Base-by-base conservation (phyloP, 495 filamentous ascomycete genomes). In the Penicillium argentinense region DNA sequence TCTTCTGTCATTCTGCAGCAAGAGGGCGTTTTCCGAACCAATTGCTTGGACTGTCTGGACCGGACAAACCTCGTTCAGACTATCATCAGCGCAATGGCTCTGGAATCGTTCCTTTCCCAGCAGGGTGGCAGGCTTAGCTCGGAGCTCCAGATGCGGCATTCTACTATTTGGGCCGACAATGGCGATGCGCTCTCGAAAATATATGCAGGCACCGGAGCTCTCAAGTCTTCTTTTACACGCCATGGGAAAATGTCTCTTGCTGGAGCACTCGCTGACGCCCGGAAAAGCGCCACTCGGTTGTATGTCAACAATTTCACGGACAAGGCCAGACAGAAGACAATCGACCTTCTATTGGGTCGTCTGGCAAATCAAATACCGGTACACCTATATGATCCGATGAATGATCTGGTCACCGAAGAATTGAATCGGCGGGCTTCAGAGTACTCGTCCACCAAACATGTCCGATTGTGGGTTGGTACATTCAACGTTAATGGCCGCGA, bases 261-360 rank as follows among this genome's bases (percentile, higher is more conserved):
- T 6, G 93, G 93, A 16, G 89, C 89, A n/a, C 80, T 98, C 43
- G 91, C 93, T 34, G 93, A 98, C 69, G 88, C 88, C 3, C 82
- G 95, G 22, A 98, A 98, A 68, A 95, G 88, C 57, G 92, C 91
- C 5, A 91, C 91, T 17, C 78, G 93, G 24, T 75, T 96, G 41
- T 97, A 97, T 63, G 88, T 96, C 64, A 98, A 97, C 61, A 98
- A 96, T 56, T 98, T 98, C 55, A 81, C 88, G 1, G 93, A 98
- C 61, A 96, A 96, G 56, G 85, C 85, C 12, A 78, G 90, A 41
- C 93, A 98, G 61, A 91, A 87, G 49, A 97, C 89, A 3, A 97
- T 98, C 36, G 93, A 98, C 64, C 82, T 92, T 53, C 75, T 98
- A 17, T 69, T 97, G 19, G 92, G 91, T 6, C 80, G 90, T 47